phyloP scores from a whole-genome alignment of 306 rosid species.

The Cercis canadensis region DNA sequence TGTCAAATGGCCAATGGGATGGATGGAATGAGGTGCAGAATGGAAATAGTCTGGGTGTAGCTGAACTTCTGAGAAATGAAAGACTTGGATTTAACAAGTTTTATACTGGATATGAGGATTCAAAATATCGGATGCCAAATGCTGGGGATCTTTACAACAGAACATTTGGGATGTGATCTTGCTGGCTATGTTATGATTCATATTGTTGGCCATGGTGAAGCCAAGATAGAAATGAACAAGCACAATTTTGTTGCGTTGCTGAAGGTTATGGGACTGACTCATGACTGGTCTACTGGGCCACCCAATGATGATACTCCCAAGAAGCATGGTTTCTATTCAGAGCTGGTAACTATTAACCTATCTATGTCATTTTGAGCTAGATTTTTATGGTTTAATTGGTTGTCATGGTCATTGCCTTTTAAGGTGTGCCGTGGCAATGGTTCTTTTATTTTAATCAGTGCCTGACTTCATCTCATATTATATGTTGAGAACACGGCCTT shows the following conservation, averaged over 20 bases:
- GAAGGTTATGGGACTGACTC: constrained; percentile 51
- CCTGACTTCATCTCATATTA: constrained; percentile 5
- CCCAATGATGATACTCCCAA: constrained; percentile 49
- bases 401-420: constrained; percentile 3
- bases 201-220: constrained; percentile 42
- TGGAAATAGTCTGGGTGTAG: constrained; percentile 62
- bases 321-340: constrained; percentile 48
- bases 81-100: constrained; percentile 74
- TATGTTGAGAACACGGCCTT: neutral
- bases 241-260: constrained; percentile 45
- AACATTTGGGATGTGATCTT: constrained; percentile 79
- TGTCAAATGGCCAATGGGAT: constrained; percentile 84
- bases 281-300: constrained; percentile 49
- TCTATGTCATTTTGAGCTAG: neutral
- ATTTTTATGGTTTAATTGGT: constrained; percentile 11
- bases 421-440: neutral
- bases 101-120: constrained; percentile 78
- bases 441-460: neutral
- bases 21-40: constrained; percentile 80
- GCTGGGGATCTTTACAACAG: constrained; percentile 79
- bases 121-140: constrained; percentile 82
- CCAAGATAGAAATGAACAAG: constrained; percentile 38
- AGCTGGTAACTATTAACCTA: constrained; percentile 54
- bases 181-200: constrained; percentile 29
- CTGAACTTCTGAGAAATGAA: constrained; percentile 81